These are phyloP conservation scores for Pestalotiopsis sp. DNA, from an alignment of 2,329 filamentous ascomycete species.

Conservation along the genomic window DNA sequence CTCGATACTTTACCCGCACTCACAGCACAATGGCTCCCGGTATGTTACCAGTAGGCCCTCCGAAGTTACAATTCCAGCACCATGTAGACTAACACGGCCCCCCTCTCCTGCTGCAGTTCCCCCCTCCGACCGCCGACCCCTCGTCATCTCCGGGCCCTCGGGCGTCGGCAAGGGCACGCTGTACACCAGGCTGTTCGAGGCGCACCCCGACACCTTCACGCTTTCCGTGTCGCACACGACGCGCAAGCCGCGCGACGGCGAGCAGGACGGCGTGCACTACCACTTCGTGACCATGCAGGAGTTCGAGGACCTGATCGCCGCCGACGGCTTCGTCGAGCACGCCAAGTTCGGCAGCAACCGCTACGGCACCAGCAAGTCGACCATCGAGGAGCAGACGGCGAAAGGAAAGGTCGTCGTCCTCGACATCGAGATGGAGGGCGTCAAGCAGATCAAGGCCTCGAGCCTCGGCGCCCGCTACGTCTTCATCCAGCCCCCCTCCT, in stretches of 20 bases:
- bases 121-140: conserved; percentile 58
- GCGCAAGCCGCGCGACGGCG: conserved; percentile 72
- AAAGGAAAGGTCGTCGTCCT: conserved; percentile 78
- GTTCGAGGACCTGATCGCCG: conserved; percentile 69
- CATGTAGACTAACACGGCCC: neutral
- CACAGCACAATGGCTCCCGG: conserved; percentile 32
- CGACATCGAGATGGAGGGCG: conserved; percentile 98
- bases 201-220: conserved; percentile 52
- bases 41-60: conserved; percentile 18
- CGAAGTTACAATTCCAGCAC: neutral
- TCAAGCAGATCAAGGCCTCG: conserved; percentile 87
- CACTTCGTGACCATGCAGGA: conserved; percentile 70
- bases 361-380: conserved; percentile 83
- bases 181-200: conserved; percentile 69
- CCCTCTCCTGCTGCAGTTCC: neutral
- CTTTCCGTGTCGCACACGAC: conserved; percentile 78
- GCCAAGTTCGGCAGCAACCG: conserved; percentile 83
- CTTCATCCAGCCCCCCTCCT: conserved; percentile 80
- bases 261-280: conserved; percentile 79
- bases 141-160: conserved; percentile 80
- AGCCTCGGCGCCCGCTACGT: conserved; percentile 77
- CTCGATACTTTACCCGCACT: conserved; percentile 12
- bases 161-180: conserved; percentile 84
- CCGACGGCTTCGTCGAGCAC: conserved; percentile 79
- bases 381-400: conserved; percentile 74